A percentile compares a stretch with the other conserved stretches of the same genome.
Conservation (phyloP, 345 rosid species). For the Eucalyptus polyanthemos region DNA sequence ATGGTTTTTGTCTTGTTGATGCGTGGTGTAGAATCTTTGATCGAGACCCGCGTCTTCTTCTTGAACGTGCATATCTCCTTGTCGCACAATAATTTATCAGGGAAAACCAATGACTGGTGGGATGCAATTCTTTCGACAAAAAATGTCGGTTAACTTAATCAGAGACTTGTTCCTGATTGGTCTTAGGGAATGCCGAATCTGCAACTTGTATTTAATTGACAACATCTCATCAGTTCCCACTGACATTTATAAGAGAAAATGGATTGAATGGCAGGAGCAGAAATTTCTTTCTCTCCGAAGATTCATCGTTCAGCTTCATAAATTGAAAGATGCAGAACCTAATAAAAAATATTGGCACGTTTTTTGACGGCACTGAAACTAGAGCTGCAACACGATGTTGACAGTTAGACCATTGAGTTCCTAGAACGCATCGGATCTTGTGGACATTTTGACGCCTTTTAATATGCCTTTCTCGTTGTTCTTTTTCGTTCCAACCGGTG, state of each 20-base stretch:
- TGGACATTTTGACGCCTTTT: too few species aligned
- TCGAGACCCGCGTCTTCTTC: background rate
- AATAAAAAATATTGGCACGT: background rate
- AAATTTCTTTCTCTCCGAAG: background rate
- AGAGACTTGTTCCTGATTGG: background rate
- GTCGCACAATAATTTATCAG: background rate
- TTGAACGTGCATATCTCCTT: background rate
- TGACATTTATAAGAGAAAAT: background rate
- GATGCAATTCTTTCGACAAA: background rate
- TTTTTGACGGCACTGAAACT: background rate
- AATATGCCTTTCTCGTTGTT: too few species aligned
- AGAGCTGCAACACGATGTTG: background rate
- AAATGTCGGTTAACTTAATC: background rate
- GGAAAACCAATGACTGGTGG: background rate
- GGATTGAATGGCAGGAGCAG: background rate
- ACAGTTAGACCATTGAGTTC: background rate
- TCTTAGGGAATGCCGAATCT: background rate
- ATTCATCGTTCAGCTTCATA: background rate
- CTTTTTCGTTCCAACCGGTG: too few species aligned
- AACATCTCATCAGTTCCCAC: background rate
- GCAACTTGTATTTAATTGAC: background rate
- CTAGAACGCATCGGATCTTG: background rate
- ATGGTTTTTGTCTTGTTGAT: background rate
- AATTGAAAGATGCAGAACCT: background rate
- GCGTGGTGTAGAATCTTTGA: background rate